Evolutionary conservation across 1,139 yeast species (phyloP).

Genomic region (Pneumocystis jirovecii): DNA sequence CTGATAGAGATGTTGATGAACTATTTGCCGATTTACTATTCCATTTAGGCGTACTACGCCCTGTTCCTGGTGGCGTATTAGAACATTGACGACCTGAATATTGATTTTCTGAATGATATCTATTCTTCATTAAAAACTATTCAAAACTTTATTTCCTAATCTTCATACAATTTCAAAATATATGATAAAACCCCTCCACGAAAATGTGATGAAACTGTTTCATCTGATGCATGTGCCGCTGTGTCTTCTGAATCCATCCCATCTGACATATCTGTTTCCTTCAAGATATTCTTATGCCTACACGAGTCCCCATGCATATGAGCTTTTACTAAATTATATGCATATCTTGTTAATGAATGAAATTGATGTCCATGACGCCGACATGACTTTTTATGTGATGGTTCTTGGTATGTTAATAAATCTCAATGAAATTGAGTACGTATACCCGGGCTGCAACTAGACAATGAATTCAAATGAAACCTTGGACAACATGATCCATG

Average conservation of each 20-base stretch:
- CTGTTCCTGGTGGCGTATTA: neutral
- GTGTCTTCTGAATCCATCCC: neutral
- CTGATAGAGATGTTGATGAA: neutral
- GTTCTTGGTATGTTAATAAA: neutral
- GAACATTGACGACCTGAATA: neutral
- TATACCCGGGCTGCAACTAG: neutral
- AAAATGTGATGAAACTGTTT: neutral
- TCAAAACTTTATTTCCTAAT: neutral
- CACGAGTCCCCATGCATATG: neutral
- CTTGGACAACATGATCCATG: neutral
- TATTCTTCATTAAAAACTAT: neutral
- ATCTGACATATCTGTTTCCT: neutral
- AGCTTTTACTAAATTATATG: neutral
- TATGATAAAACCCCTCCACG: neutral
- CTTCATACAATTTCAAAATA: neutral
- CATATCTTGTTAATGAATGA: neutral
- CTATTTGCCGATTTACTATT: neutral
- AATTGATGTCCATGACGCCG: neutral
- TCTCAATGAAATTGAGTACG: neutral
- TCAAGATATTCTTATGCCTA: neutral
- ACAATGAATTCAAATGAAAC: neutral
- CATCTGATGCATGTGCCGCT: neutral
- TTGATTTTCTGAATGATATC: neutral
- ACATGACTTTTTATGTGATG: neutral
- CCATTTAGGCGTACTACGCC: neutral